Conservation (phyloP, 2,329 filamentous ascomycete genomes). For the Aspergillus japonicus region DNA sequence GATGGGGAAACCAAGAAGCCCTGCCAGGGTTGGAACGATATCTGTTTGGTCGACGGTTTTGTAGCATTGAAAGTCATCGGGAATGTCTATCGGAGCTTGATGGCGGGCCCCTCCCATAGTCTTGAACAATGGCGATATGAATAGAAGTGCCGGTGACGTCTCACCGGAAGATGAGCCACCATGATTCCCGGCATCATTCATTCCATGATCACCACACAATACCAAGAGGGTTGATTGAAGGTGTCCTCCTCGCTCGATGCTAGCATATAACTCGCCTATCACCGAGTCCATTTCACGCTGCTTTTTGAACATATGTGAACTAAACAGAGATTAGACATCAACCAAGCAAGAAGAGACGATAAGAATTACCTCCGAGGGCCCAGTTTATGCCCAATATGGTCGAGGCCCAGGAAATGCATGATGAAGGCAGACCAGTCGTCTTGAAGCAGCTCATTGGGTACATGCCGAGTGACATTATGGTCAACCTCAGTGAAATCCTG, state of each 20-base stretch:
- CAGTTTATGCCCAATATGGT: constrained; percentile 96
- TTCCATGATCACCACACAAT: constrained; percentile 92
- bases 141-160: constrained; percentile 88
- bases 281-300: constrained; percentile 91
- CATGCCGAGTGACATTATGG: constrained; percentile 91
- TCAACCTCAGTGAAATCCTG: constrained; percentile 98
- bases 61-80: constrained; percentile 80
- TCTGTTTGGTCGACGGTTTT: constrained; percentile 87
- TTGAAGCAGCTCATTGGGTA: constrained; percentile 70
- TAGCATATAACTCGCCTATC: constrained; percentile 70
- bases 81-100: constrained; percentile 57
- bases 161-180: constrained; percentile 91
- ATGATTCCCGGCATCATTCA: constrained; percentile 98
- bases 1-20: constrained; percentile 80
- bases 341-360: constrained; percentile 2
- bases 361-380: constrained; percentile 70
- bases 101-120: constrained; percentile 46
- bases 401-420: constrained; percentile 90
- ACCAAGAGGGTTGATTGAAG: constrained; percentile 78
- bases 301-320: constrained; percentile 84
- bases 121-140: constrained; percentile 80
- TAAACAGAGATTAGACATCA: background rate
- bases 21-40: constrained; percentile 83
- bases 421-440: constrained; percentile 92
- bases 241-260: constrained; percentile 69